Conservation (phyloP, 169 alveolate genomes). For the Amoebophrya sp. region DNA sequence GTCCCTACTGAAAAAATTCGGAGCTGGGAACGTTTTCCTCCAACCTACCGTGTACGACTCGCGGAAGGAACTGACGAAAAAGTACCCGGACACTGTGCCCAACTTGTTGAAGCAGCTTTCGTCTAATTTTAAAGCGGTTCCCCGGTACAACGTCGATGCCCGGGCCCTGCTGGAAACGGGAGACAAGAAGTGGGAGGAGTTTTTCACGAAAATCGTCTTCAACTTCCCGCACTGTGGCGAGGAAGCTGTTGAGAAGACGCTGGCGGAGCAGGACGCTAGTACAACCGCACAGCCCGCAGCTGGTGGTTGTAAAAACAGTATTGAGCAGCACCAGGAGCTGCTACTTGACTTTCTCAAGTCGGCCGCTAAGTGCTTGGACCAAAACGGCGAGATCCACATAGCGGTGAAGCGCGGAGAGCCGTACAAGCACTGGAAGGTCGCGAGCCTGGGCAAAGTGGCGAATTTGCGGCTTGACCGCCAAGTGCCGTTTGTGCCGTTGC, state of each 20-base stretch:
- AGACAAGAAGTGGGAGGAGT: background rate
- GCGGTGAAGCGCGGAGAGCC: background rate
- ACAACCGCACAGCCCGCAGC: too few relatives aligned
- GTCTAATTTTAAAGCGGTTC: background rate
- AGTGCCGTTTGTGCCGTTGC: background rate
- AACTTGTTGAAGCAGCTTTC: background rate
- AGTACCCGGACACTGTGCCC: background rate
- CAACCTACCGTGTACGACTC: slow-evolving; percentile 12
- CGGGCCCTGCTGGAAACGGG: background rate
- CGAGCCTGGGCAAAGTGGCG: background rate
- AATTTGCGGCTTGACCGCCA: background rate
- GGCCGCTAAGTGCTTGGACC: background rate
- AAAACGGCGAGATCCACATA: background rate
- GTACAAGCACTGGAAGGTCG: background rate
- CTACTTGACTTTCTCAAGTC: background rate
- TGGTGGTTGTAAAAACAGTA: too few relatives aligned
- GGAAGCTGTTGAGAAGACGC: background rate
- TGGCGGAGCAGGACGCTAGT: too few relatives aligned
- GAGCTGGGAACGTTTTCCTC: background rate
- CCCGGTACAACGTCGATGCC: background rate
- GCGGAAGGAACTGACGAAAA: background rate
- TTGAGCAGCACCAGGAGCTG: slow-evolving; percentile 18
- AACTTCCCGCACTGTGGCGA: background rate
- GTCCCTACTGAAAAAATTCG: background rate
- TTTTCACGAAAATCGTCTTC: background rate